Evolutionary conservation across 768 basidiomycete genomes (phyloP).

Genomic region (Tulasnella sp.): DNA sequence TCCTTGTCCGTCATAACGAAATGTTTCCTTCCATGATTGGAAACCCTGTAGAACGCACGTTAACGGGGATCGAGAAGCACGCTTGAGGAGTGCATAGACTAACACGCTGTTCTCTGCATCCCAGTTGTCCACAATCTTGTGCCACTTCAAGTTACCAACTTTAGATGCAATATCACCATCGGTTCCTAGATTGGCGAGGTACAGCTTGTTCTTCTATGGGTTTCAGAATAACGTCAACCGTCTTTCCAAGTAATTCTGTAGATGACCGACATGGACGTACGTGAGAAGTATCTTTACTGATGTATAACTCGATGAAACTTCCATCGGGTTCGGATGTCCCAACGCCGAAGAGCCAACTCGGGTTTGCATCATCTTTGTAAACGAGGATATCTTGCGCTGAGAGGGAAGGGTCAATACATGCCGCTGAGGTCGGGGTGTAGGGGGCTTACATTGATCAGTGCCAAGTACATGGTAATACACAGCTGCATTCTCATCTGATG

Average conservation of each 20-base stretch:
- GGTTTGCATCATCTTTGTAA: constrained; percentile 49
- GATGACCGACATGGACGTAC: constrained; percentile 29
- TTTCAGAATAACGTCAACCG: neutral
- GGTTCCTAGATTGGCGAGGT: constrained; percentile 55
- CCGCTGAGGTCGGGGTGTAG: neutral
- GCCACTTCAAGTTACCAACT: constrained; percentile 62
- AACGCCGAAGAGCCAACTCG: constrained; percentile 50
- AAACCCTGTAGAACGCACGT: constrained; percentile 33
- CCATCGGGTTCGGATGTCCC: constrained; percentile 52
- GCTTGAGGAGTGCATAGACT: constrained; percentile 19
- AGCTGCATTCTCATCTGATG: constrained; percentile 54
- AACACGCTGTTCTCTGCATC: constrained; percentile 55
- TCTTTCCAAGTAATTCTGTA: no score
- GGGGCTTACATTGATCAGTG: constrained; percentile 46
- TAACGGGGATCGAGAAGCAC: neutral
- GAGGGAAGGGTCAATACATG: constrained; percentile 16
- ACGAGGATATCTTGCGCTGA: constrained; percentile 59
- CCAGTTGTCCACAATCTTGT: constrained; percentile 57
- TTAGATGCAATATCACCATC: no score
- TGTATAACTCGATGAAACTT: constrained; percentile 46
- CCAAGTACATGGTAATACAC: constrained; percentile 66
- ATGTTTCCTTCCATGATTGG: constrained; percentile 49
- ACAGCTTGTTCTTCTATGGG: constrained; percentile 59
- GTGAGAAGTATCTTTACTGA: constrained; percentile 50
- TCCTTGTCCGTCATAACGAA: constrained; percentile 54